These are phyloP conservation scores for Arachis hypogaea DNA, from an alignment of 306 rosid species.

Conservation along the genomic window DNA sequence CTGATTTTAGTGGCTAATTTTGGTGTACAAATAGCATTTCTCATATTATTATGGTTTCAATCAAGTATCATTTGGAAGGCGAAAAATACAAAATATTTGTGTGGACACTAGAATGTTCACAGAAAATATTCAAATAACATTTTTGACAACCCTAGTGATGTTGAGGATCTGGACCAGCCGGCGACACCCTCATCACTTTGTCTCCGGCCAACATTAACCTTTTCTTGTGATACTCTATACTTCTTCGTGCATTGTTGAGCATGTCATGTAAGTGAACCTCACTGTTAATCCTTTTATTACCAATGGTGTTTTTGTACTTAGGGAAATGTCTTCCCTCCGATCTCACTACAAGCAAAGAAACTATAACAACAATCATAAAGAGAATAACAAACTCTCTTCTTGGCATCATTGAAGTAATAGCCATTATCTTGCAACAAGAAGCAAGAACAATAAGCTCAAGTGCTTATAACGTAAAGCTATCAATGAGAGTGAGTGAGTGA, in stretches of 20 bases:
- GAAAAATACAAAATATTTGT: too few species aligned
- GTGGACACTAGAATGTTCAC: too few species aligned
- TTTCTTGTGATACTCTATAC: constrained; percentile 13
- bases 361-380: constrained; percentile 32
- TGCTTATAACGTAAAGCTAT: not conserved
- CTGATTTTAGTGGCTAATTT: too few species aligned
- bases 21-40: too few species aligned
- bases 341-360: constrained; percentile 40
- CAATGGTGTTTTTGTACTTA: constrained; percentile 23
- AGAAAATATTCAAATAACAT: too few species aligned
- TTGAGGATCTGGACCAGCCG: constrained; percentile 65
- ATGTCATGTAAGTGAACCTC: constrained; percentile 40
- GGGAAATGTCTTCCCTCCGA: constrained; percentile 47
- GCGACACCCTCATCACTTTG: constrained; percentile 42
- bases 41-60: too few species aligned
- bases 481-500: too few species aligned
- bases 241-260: not conserved
- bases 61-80: too few species aligned
- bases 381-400: constrained; percentile 35
- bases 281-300: constrained; percentile 33
- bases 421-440: constrained; percentile 33
- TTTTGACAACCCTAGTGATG: constrained; percentile 48
- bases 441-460: constrained; percentile 22
- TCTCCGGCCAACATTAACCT: constrained; percentile 41
- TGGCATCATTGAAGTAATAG: constrained; percentile 36